phyloP scores from a whole-genome alignment of 495 filamentous ascomycete genomes.

The Penicillium argentinense region DNA sequence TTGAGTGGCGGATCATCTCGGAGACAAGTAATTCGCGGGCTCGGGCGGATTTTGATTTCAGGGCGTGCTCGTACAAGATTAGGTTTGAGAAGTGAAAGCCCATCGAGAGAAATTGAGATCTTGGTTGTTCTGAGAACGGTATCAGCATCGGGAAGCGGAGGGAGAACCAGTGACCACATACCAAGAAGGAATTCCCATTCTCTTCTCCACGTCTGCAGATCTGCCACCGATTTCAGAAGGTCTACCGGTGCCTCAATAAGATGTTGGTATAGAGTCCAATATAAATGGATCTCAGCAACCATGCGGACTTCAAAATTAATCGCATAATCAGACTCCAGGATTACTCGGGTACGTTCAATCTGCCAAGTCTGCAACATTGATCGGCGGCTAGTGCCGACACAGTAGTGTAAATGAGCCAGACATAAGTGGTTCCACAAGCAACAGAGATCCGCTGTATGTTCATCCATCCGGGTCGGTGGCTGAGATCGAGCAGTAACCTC shows the following conservation, averaged over 20 bases:
- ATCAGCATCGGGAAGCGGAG: too few relatives aligned
- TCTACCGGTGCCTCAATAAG: constrained; percentile 25
- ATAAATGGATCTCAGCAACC: constrained; percentile 45
- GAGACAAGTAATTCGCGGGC: constrained; percentile 37
- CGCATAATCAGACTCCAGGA: constrained; percentile 38
- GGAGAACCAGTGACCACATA: too few relatives aligned
- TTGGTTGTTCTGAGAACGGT: constrained; percentile 35
- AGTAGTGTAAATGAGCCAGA: constrained; percentile 48
- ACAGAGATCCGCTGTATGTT: constrained; percentile 24
- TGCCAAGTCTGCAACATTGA: constrained; percentile 39
- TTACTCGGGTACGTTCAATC: constrained; percentile 34
- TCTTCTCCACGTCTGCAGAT: constrained; percentile 38
- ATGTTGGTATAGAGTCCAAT: constrained; percentile 44
- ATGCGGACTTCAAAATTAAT: constrained; percentile 49
- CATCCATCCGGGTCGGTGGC: constrained; percentile 7
- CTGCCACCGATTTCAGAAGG: constrained; percentile 30
- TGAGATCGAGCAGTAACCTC: constrained; percentile 17
- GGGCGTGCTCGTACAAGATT: constrained; percentile 39
- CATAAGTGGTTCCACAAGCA: constrained; percentile 51
- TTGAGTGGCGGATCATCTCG: constrained; percentile 45
- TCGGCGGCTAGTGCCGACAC: constrained; percentile 42
- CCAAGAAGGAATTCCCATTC: constrained; percentile 44
- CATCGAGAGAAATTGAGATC: constrained; percentile 50
- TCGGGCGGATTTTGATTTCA: constrained; percentile 36
- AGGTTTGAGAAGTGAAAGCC: constrained; percentile 48